Conservation (phyloP, 257 asterid species). For the Cynanchum wilfordii region DNA sequence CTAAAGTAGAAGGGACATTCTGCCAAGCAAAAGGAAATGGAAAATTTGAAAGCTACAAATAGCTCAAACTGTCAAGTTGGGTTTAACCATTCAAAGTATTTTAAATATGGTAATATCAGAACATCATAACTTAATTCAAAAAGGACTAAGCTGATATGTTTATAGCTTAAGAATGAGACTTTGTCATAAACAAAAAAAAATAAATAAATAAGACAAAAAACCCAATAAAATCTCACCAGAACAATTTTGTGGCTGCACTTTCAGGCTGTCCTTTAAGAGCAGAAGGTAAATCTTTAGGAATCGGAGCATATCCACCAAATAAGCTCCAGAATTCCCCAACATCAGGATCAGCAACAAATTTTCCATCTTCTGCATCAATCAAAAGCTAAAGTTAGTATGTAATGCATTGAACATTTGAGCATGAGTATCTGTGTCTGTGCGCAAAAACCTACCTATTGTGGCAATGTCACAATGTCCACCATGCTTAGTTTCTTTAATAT, state of each 20-base stretch:
- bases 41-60: slow-evolving; percentile 18
- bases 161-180: neutral
- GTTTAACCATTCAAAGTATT: neutral
- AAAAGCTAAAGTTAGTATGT: slow-evolving; percentile 21
- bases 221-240: slow-evolving; percentile 43
- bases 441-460: slow-evolving; percentile 45
- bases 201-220: no score
- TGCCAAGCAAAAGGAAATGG: slow-evolving; percentile 11
- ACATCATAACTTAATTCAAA: neutral
- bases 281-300: slow-evolving; percentile 49
- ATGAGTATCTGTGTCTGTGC: no score
- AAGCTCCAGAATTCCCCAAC: slow-evolving; percentile 88
- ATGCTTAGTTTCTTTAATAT: slow-evolving; percentile 71
- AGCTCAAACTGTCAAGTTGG: neutral
- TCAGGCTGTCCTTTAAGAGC: slow-evolving; percentile 20
- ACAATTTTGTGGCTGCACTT: slow-evolving; percentile 38
- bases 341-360: slow-evolving; percentile 73
- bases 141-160: neutral
- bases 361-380: slow-evolving; percentile 69
- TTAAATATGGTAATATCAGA: neutral
- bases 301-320: slow-evolving; percentile 95
- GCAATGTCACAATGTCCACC: slow-evolving; percentile 80
- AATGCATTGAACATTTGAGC: neutral
- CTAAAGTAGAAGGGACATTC: slow-evolving; percentile 19
- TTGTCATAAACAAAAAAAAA: no score